phyloP scores from a whole-genome alignment of 1,284 basidiomycete species.

The Puccinia novopanici region DNA sequence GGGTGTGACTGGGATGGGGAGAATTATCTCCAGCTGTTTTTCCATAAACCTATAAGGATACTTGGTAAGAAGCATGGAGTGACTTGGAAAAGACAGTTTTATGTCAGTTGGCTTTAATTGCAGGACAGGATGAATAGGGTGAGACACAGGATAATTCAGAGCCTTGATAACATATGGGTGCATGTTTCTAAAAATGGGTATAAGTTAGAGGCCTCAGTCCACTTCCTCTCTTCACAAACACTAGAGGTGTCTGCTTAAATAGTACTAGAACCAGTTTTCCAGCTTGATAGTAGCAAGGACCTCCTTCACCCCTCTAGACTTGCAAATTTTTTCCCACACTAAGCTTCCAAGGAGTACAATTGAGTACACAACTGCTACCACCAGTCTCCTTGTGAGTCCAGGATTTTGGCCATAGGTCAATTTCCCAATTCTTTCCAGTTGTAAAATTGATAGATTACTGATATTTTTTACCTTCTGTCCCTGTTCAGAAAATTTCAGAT shows the following conservation, averaged over 20 bases:
- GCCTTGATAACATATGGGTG: background rate
- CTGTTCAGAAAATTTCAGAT: slow-evolving; percentile 57
- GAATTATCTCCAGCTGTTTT: background rate
- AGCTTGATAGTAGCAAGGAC: background rate
- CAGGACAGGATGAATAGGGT: background rate
- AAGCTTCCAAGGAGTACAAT: slow-evolving; percentile 21
- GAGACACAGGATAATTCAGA: background rate
- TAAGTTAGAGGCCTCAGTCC: background rate
- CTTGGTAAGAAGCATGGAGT: background rate
- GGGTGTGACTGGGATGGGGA: background rate
- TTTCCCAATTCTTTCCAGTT: background rate
- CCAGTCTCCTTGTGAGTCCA: background rate
- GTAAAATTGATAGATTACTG: background rate
- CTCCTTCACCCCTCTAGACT: background rate
- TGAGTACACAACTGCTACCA: slow-evolving; percentile 1
- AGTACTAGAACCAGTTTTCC: background rate
- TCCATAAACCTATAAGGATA: background rate
- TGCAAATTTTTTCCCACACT: slow-evolving; percentile 11
- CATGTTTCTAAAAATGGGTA: background rate
- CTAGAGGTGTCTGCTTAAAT: slow-evolving; percentile 1
- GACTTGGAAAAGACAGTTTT: background rate
- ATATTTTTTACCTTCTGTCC: background rate
- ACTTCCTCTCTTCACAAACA: no score
- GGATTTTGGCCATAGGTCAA: slow-evolving; percentile 16
- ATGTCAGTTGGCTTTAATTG: background rate